Percentiles rank a stretch among this genome's conserved stretches.
These are phyloP conservation scores for Agroathelia rolfsii DNA, from an alignment of 1,284 basidiomycete genomes.

Conservation along the genomic window DNA sequence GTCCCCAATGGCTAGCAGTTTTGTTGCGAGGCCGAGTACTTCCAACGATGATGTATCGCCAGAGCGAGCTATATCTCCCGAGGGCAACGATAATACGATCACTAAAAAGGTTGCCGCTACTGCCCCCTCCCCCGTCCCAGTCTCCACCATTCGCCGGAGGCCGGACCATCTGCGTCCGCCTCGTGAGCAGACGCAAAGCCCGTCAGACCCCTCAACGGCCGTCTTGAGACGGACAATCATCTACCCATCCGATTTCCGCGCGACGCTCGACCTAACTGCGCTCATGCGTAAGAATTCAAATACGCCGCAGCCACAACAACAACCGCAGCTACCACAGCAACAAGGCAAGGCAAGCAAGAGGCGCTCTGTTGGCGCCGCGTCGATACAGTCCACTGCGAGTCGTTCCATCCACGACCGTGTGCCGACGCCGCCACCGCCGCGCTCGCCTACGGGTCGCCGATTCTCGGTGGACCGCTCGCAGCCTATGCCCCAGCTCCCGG, in stretches of 20 bases:
- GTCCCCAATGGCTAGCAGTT: too few species aligned
- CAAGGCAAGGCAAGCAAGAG: too few species aligned
- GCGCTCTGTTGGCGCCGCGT: slow-evolving; percentile 47
- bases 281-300: slow-evolving; percentile 45
- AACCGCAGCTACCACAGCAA: too few species aligned
- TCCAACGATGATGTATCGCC: slow-evolving; percentile 6
- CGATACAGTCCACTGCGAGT: slow-evolving; percentile 39
- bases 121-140: slow-evolving; percentile 21
- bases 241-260: slow-evolving; percentile 54
- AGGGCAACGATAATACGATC: slow-evolving; percentile 1
- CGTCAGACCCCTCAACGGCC: too few species aligned
- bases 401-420: slow-evolving; percentile 69
- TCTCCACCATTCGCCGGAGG: slow-evolving; percentile 23
- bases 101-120: too few species aligned
- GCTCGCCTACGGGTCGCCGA: slow-evolving; percentile 39
- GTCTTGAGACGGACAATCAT: slow-evolving; percentile 71
- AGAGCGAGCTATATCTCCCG: slow-evolving; percentile 17
- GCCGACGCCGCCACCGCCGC: slow-evolving; percentile 75
- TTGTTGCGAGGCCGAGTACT: slow-evolving; percentile 5
- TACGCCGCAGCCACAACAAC: slow-evolving; percentile 29
- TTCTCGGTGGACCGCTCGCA: slow-evolving; percentile 58
- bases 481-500: slow-evolving; percentile 59
- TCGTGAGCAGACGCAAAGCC: too few species aligned
- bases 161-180: too few species aligned
- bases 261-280: slow-evolving; percentile 39